Evolutionary conservation across 768 basidiomycete species (phyloP).

Genomic region (Tricholoma hemisulphureum): DNA sequence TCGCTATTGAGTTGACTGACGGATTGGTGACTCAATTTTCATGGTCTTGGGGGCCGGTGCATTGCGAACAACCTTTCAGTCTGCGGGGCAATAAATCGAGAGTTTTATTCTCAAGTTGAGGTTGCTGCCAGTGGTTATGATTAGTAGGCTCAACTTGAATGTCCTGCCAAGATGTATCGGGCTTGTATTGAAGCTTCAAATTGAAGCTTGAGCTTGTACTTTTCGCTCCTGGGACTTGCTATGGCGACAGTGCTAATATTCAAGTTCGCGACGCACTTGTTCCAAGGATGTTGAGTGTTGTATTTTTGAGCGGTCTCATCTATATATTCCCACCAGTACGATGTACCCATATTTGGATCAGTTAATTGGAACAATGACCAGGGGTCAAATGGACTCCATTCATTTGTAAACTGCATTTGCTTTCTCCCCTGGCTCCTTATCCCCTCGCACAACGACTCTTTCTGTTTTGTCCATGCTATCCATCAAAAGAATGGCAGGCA

Average conservation of each 20-base stretch:
- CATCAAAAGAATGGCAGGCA: conserved; percentile 54
- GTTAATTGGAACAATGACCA: conserved; percentile 30
- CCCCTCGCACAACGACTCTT: conserved; percentile 1
- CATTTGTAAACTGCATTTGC: conserved; percentile 11
- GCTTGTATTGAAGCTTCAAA: too few relatives aligned
- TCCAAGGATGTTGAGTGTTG: conserved; percentile 23
- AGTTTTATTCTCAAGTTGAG: too few relatives aligned
- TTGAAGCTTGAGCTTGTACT: too few relatives aligned
- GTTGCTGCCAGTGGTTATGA: too few relatives aligned
- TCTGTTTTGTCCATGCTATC: conserved; percentile 23
- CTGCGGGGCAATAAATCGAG: too few relatives aligned
- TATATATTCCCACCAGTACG: too few relatives aligned
- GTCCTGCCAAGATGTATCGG: too few relatives aligned
- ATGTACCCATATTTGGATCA: conserved; percentile 5
- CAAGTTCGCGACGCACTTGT: conserved; percentile 19
- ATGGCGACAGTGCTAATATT: neutral
- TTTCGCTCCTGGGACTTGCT: neutral
- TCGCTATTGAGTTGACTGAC: too few relatives aligned
- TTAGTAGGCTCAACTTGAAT: too few relatives aligned
- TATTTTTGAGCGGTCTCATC: conserved; percentile 12
- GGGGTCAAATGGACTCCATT: conserved; percentile 11
- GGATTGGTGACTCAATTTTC: too few relatives aligned
- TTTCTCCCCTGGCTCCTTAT: conserved; percentile 12
- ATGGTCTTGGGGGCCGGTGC: too few relatives aligned
- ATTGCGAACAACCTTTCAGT: too few relatives aligned